Conservation (phyloP, 257 asterid genomes). For the Rhazya stricta region DNA sequence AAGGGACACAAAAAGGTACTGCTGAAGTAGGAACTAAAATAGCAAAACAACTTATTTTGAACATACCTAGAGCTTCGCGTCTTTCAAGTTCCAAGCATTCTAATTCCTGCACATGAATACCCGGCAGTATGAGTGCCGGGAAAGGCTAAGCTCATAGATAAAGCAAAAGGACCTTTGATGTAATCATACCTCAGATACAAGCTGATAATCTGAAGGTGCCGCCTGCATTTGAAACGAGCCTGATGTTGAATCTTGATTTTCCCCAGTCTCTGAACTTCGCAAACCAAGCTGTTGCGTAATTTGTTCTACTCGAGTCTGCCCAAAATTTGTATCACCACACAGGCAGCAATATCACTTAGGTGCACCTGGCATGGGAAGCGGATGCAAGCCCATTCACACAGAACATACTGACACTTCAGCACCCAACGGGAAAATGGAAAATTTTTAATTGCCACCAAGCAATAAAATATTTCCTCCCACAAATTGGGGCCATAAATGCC, state of each 20-base stretch:
- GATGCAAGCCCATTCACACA: conserved; percentile 54
- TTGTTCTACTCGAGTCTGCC: conserved; percentile 87
- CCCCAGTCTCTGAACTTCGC: conserved; percentile 48
- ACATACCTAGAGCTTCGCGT: conserved; percentile 78
- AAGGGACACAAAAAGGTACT: conserved; percentile 4
- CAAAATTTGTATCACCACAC: conserved; percentile 68
- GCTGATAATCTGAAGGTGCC: conserved; percentile 39
- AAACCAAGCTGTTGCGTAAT: conserved; percentile 61
- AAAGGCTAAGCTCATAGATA: conserved; percentile 20
- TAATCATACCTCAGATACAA: conserved; percentile 27
- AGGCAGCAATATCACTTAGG: conserved; percentile 62
- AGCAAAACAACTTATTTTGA: conserved; percentile 14
- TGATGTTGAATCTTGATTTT: conserved; percentile 30
- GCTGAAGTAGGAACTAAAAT: conserved; percentile 9
- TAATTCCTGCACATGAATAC: conserved; percentile 37
- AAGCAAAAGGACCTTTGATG: conserved; percentile 16
- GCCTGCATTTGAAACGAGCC: conserved; percentile 27
- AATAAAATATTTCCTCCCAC: conserved; percentile 28
- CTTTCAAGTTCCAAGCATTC: conserved; percentile 66
- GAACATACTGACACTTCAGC: conserved; percentile 40
- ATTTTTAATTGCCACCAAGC: conserved; percentile 35
- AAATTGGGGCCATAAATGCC: conserved; percentile 26
- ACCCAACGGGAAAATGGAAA: conserved; percentile 37
- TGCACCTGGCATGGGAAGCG: conserved; percentile 51
- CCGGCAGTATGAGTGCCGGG: conserved; percentile 17